A percentile compares a stretch with the other conserved stretches of the same genome.
These are phyloP conservation scores for Chloroidium sp. DNA, from an alignment of 163 green algal genomes.

Conservation along the genomic window DNA sequence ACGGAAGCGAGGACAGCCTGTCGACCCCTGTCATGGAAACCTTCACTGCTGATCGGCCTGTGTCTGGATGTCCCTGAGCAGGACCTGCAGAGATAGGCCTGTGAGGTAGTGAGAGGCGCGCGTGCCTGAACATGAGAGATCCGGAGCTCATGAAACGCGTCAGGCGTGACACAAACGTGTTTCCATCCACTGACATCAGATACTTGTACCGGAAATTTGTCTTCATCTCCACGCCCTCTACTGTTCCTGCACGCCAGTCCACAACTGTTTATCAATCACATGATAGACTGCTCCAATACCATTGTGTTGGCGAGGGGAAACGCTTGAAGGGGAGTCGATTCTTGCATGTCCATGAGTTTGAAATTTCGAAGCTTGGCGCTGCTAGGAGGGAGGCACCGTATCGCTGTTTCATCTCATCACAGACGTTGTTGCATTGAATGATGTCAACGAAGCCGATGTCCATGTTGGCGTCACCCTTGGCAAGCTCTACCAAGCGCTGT, in stretches of 20 bases:
- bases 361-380: not conserved
- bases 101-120: too few species aligned
- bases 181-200: constrained; percentile 11
- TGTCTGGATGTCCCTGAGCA: not conserved
- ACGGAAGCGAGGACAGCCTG: too few species aligned
- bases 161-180: constrained; percentile 11
- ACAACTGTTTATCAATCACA: too few species aligned
- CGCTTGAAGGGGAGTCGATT: too few species aligned
- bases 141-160: not conserved
- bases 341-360: not conserved
- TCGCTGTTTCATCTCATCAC: not conserved
- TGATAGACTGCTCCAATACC: too few species aligned
- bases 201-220: not conserved
- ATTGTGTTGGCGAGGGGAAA: too few species aligned
- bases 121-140: too few species aligned
- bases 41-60: too few species aligned
- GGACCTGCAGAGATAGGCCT: too few species aligned
- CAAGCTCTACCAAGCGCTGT: constrained; percentile 4
- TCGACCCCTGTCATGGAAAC: too few species aligned
- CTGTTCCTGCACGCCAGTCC: too few species aligned
- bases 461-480: not conserved
- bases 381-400: not conserved
- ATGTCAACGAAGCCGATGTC: constrained; percentile 2
- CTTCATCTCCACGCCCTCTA: not conserved
- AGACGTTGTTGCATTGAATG: constrained; percentile 2